Percentiles rank a stretch among this genome's conserved stretches.
Evolutionary conservation across 2,329 filamentous ascomycete species (phyloP).

Genomic region (Phyllosticta citrichinensis): DNA sequence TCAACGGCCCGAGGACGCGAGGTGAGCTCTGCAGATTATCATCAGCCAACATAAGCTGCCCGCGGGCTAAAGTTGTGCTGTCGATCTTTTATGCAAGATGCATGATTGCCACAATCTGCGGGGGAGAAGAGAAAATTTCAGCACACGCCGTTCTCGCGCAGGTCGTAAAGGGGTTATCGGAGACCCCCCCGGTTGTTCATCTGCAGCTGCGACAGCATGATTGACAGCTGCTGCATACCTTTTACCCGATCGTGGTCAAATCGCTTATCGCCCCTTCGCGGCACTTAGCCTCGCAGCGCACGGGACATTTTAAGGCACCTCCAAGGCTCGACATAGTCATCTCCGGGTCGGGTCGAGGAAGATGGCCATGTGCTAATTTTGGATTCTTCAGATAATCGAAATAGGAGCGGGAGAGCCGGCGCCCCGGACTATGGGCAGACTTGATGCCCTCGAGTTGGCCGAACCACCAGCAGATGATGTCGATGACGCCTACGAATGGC

Average conservation of each 20-base stretch:
- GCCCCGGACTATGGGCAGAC: neutral
- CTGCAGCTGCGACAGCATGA: neutral
- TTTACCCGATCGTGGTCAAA: neutral
- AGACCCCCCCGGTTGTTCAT: neutral
- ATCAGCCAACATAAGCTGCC: slow-evolving; percentile 3
- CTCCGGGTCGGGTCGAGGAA: neutral
- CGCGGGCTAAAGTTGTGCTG: neutral
- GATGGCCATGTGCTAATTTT: neutral
- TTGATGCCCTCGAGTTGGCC: neutral
- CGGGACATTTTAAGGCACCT: neutral
- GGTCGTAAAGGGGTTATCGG: neutral
- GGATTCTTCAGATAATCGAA: neutral
- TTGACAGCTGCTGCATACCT: neutral
- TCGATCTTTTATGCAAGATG: slow-evolving; percentile 9
- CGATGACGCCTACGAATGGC: neutral
- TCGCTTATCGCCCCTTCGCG: neutral
- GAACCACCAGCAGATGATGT: neutral
- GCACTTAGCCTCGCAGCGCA: neutral
- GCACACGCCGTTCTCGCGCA: neutral
- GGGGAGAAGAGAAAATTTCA: neutral
- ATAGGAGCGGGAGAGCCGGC: neutral
- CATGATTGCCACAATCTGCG: neutral
- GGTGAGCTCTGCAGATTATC: slow-evolving; percentile 9
- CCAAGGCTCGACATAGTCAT: neutral
- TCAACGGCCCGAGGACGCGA: slow-evolving; percentile 1